Evolutionary conservation across 768 basidiomycete species (phyloP).

Genomic region (Russula ochroleuca): DNA sequence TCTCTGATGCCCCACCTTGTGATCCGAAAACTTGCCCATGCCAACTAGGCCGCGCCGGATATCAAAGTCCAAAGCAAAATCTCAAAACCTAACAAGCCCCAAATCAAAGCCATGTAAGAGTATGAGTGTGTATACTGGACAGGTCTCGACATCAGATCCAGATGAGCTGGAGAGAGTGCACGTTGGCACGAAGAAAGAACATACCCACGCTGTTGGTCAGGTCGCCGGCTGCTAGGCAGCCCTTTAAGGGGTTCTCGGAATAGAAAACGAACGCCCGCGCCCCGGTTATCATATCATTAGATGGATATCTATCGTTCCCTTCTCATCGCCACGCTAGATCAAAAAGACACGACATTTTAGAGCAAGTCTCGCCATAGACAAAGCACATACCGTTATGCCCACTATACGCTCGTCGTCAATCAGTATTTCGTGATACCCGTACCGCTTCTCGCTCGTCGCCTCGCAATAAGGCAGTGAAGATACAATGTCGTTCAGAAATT

Average conservation of each 20-base stretch:
- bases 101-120: neutral
- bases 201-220: neutral
- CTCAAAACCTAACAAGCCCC: slow-evolving; percentile 9
- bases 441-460: slow-evolving; percentile 24
- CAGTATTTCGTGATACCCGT: slow-evolving; percentile 22
- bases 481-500: slow-evolving; percentile 23
- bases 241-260: slow-evolving; percentile 7
- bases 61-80: slow-evolving; percentile 8
- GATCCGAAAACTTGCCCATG: neutral
- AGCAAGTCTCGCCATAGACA: neutral
- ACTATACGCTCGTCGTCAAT: slow-evolving; percentile 23
- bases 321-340: slow-evolving; percentile 18
- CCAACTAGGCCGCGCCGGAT: neutral
- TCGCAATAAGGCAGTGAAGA: slow-evolving; percentile 22
- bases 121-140: neutral
- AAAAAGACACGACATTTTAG: neutral
- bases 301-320: slow-evolving; percentile 17
- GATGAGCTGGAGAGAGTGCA: too few species aligned
- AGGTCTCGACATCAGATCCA: neutral
- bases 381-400: slow-evolving; percentile 20
- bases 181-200: neutral
- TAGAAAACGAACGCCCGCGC: neutral
- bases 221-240: slow-evolving; percentile 2
- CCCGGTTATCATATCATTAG: slow-evolving; percentile 10
- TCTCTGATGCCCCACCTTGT: neutral